Conservation (phyloP, 495 filamentous ascomycete species). For the Hypoxylon lienhwacheense region DNA sequence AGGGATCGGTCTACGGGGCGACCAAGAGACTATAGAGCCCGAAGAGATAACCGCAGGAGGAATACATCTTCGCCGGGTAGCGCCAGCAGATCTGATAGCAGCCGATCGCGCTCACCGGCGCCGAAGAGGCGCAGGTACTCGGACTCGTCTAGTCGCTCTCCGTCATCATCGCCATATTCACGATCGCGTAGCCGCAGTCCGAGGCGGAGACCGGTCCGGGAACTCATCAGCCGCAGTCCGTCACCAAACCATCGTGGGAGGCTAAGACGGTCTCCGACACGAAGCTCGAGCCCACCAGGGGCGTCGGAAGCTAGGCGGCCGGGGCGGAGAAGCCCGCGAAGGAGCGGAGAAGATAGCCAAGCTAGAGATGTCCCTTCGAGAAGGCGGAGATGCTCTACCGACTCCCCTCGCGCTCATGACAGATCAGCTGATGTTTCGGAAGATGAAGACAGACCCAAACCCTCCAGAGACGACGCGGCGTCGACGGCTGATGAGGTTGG, state of each 20-base stretch:
- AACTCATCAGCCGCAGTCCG: slow-evolving; percentile 45
- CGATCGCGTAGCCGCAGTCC: slow-evolving; percentile 45
- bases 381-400: slow-evolving; percentile 44
- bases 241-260: slow-evolving; percentile 43
- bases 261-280: slow-evolving; percentile 47
- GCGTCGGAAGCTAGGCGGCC: slow-evolving; percentile 40
- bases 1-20: slow-evolving; percentile 47
- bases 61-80: slow-evolving; percentile 36
- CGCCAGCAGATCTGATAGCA: slow-evolving; percentile 31
- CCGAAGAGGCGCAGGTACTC: slow-evolving; percentile 40
- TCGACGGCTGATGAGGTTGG: slow-evolving; percentile 47
- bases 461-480: slow-evolving; percentile 37
- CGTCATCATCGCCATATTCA: slow-evolving; percentile 51
- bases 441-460: slow-evolving; percentile 56
- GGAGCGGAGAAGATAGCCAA: slow-evolving; percentile 24
- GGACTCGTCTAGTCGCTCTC: slow-evolving; percentile 43
- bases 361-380: slow-evolving; percentile 44
- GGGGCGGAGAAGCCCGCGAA: slow-evolving; percentile 25
- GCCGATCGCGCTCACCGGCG: slow-evolving; percentile 37
- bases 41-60: slow-evolving; percentile 37
- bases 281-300: slow-evolving; percentile 44
- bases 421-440: slow-evolving; percentile 65
- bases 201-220: slow-evolving; percentile 46
- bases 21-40: slow-evolving; percentile 25
- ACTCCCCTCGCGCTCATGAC: slow-evolving; percentile 45